A percentile compares a stretch with the other conserved stretches of the same genome.
These are phyloP conservation scores for Kwoniella europaea DNA, from an alignment of 768 basidiomycete genomes.

Conservation along the genomic window DNA sequence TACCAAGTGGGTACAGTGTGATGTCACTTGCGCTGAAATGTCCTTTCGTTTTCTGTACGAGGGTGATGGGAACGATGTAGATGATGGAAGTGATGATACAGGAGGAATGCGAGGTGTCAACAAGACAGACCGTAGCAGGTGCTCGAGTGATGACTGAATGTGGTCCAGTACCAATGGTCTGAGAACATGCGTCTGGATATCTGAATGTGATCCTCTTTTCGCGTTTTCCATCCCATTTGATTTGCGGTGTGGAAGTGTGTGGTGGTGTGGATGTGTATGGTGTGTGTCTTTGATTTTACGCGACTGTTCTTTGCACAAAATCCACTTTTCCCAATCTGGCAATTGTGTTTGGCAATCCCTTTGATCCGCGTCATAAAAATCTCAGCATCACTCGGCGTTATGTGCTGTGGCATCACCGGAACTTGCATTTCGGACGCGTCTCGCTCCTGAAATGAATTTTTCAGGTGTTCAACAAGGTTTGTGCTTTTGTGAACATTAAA, in stretches of 20 bases:
- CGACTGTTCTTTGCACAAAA: slow-evolving; percentile 11
- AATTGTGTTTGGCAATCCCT: not conserved
- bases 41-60: not conserved
- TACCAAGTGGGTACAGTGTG: slow-evolving; percentile 4
- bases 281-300: not conserved
- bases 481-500: slow-evolving; percentile 21
- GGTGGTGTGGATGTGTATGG: not conserved
- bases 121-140: not conserved
- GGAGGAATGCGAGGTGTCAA: slow-evolving; percentile 9
- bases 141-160: slow-evolving; percentile 3
- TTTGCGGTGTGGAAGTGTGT: no score
- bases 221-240: not conserved
- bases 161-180: not conserved
- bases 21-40: slow-evolving; percentile 16
- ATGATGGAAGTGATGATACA: not conserved
- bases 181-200: not conserved
- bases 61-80: not conserved
- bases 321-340: slow-evolving; percentile 12
- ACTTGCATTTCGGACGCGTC: slow-evolving; percentile 8
- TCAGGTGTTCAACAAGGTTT: slow-evolving; percentile 12
- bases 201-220: not conserved
- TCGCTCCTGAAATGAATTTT: slow-evolving; percentile 8
- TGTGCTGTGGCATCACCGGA: not conserved
- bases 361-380: slow-evolving; percentile 12
- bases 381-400: slow-evolving; percentile 3